phyloP scores from a whole-genome alignment of 805 yeast species.

The Cyberlindnera americana region DNA sequence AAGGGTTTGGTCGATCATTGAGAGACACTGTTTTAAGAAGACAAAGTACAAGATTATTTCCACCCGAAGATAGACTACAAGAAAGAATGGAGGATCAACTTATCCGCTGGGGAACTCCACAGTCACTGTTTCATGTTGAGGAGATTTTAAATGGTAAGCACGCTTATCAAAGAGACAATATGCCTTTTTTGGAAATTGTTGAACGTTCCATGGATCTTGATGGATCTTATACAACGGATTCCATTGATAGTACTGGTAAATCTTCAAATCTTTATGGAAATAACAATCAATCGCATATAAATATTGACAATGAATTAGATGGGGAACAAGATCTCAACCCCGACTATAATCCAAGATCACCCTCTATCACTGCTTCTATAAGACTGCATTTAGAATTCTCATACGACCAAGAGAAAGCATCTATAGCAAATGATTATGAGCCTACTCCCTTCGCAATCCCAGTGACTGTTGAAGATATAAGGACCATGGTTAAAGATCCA shows the following conservation, averaged over 20 bases:
- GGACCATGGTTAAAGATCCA: slow-evolving; percentile 7
- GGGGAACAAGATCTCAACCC: no score
- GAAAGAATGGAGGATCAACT: slow-evolving; percentile 36
- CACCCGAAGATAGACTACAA: slow-evolving; percentile 24
- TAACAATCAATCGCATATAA: no score
- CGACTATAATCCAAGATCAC: slow-evolving; percentile 1
- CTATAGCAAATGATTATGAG: not conserved
- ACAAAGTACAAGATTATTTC: slow-evolving; percentile 30
- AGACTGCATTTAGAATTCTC: not conserved
- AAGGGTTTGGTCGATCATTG: slow-evolving; percentile 22
- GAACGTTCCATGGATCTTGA: not conserved
- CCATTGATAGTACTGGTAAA: no score
- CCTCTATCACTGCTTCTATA: slow-evolving; percentile 4
- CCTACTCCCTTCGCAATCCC: slow-evolving; percentile 1
- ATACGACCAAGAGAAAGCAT: not conserved
- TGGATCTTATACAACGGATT: no score
- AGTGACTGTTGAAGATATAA: slow-evolving; percentile 9
- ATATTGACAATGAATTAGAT: not conserved
- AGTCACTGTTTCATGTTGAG: slow-evolving; percentile 26
- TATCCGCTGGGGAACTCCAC: slow-evolving; percentile 34
- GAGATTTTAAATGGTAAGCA: slow-evolving; percentile 33
- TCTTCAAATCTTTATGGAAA: not conserved
- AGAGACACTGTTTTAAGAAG: slow-evolving; percentile 28
- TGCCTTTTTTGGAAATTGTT: slow-evolving; percentile 16
- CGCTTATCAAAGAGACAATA: slow-evolving; percentile 28